phyloP scores from a whole-genome alignment of 306 rosid genomes.

The Begonia fuchsioides region DNA sequence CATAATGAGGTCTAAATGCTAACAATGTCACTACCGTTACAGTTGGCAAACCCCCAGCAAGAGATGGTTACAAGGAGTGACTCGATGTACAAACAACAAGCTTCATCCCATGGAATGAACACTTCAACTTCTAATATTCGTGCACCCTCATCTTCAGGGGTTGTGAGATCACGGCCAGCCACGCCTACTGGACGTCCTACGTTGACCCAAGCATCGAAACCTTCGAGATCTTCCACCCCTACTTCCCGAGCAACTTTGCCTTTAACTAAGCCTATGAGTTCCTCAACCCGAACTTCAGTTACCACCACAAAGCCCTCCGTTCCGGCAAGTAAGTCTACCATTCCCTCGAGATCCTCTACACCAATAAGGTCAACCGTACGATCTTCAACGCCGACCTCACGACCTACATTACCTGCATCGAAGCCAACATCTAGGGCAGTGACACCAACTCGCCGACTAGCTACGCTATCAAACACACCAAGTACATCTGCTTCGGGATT shows the following conservation, averaged over 20 bases:
- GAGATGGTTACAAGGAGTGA: slow-evolving; percentile 48
- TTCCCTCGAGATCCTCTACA: slow-evolving; percentile 61
- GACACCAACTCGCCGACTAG: slow-evolving; percentile 76
- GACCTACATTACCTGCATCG: slow-evolving; percentile 67
- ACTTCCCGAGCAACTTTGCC: slow-evolving; percentile 56
- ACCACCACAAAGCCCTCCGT: slow-evolving; percentile 31
- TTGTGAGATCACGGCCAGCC: no score
- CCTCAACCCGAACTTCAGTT: slow-evolving; percentile 38
- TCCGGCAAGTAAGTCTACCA: slow-evolving; percentile 24
- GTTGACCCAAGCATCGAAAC: slow-evolving; percentile 38
- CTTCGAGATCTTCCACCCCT: slow-evolving; percentile 82
- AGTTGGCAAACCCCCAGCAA: no score
- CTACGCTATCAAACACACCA: slow-evolving; percentile 50
- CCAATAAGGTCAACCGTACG: slow-evolving; percentile 58
- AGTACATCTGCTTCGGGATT: slow-evolving; percentile 34
- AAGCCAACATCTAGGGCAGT: slow-evolving; percentile 68
- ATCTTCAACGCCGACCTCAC: slow-evolving; percentile 90
- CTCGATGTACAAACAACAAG: slow-evolving; percentile 44
- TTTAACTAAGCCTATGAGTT: slow-evolving; percentile 24
- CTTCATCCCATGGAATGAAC: slow-evolving; percentile 61
- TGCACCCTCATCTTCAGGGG: slow-evolving; percentile 82
- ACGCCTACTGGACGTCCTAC: no score
- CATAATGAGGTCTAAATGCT: slow-evolving; percentile 8
- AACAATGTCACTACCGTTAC: slow-evolving; percentile 20
- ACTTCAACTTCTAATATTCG: slow-evolving; percentile 54